Evolutionary conservation across 352 stramenopile species (phyloP), one percentile per base, ranked within the genome.

Genomic region (Phytophthora fragariaefolia): DNA sequence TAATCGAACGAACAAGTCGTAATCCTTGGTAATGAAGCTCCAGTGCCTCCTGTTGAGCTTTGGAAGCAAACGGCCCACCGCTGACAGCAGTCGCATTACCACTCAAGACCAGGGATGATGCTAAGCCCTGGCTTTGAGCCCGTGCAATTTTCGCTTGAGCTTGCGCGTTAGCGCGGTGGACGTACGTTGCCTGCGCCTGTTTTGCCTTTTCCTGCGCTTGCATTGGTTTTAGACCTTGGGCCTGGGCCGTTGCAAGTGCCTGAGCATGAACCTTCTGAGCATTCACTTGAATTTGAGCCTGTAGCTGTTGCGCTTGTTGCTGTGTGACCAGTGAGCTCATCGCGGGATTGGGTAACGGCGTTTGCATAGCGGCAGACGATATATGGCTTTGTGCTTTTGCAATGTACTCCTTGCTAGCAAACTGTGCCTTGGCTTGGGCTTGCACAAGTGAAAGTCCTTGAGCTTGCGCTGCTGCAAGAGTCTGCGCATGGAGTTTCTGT

Each of bases 11-110:
- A 28, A 99, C 77, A 7, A 99, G 69, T 32, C 85, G 77, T 34
- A 99, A 85, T 2, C 97, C 97, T 71, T 99, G 95, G 38, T 98
- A 91, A 49, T 98, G 89, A 10, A 98, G 73, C 72, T 99, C 96
- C n/a, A 98, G 67, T 6, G 92, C 83, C 53, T 98, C 87, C 42
- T 92, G 80, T 27, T 97, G 89, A 2, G 73, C 65, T 47, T 93
- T 95, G 13, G 86, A 92, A 30, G 82, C 69, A 71, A 95, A 94
- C 30, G 81, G 74, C 17, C 71, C 75, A 42, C 60, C 61, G 26
- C 52, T 70, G 45, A 24, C 58, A 22, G 40, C 57, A 34, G 40
- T 58, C 18, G 63, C 66, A 12, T 18, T 67, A 53, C 30, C 66
- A 4, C 64, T 26, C 38, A 74, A 61, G 26, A 47, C 63, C 24